Evolutionary conservation across 2,329 filamentous ascomycete genomes (phyloP).

Genomic region (Fusarium xyrophilum): DNA sequence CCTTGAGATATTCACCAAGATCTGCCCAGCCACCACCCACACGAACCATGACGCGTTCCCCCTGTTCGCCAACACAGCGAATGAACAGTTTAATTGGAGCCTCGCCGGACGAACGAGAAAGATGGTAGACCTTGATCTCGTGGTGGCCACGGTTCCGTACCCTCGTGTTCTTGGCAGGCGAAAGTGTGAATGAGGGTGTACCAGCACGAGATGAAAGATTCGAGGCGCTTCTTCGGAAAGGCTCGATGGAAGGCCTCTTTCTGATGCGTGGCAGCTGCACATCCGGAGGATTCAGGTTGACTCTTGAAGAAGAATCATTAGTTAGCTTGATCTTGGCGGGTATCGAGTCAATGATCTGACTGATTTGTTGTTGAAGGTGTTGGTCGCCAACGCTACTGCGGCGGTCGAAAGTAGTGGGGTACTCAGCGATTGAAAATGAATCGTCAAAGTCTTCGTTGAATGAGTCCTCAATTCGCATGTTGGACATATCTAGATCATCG

Average conservation of each 20-base stretch:
- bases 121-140: slow-evolving; percentile 91
- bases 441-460: slow-evolving; percentile 58
- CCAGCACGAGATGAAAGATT: slow-evolving; percentile 62
- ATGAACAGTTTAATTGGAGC: slow-evolving; percentile 95
- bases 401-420: slow-evolving; percentile 36
- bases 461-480: slow-evolving; percentile 53
- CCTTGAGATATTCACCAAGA: slow-evolving; percentile 89
- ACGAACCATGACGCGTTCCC: slow-evolving; percentile 95
- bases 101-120: slow-evolving; percentile 82
- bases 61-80: slow-evolving; percentile 85
- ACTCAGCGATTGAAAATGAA: slow-evolving; percentile 45
- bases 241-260: slow-evolving; percentile 53
- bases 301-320: slow-evolving; percentile 53
- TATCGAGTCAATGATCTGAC: slow-evolving; percentile 76
- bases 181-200: slow-evolving; percentile 73
- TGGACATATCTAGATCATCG: slow-evolving; percentile 49
- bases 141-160: slow-evolving; percentile 62
- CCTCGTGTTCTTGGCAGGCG: slow-evolving; percentile 64
- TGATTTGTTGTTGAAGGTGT: slow-evolving; percentile 80
- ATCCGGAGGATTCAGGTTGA: slow-evolving; percentile 66
- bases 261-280: slow-evolving; percentile 58
- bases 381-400: slow-evolving; percentile 61
- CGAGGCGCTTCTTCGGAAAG: slow-evolving; percentile 57
- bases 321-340: slow-evolving; percentile 81
- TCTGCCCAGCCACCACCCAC: slow-evolving; percentile 99